These are phyloP conservation scores for Selenicereus undatus DNA, from an alignment of 148 eudicot species.

Conservation along the genomic window DNA sequence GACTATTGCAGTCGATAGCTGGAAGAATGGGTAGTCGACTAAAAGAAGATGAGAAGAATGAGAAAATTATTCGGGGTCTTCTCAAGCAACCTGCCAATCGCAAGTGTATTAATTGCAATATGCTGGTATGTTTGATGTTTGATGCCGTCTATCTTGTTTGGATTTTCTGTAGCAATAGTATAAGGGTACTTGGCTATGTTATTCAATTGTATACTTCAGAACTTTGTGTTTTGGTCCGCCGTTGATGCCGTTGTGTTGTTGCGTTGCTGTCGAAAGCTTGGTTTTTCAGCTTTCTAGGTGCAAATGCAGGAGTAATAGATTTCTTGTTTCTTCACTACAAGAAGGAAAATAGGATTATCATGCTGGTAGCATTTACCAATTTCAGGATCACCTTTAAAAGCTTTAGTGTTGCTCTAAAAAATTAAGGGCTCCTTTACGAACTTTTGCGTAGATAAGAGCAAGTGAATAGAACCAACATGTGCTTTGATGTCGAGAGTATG, in stretches of 20 bases:
- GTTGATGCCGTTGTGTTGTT: not conserved
- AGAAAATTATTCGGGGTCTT: slow-evolving; percentile 66
- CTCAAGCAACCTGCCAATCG: slow-evolving; percentile 71
- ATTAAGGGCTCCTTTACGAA: too few relatives aligned
- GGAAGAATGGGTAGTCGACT: slow-evolving; percentile 55
- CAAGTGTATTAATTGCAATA: slow-evolving; percentile 74
- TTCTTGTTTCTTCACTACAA: not conserved
- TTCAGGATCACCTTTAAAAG: too few relatives aligned
- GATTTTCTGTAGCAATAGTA: not conserved
- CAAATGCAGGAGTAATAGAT: not conserved
- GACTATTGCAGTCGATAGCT: slow-evolving; percentile 28
- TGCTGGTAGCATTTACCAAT: too few relatives aligned
- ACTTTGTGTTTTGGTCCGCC: not conserved
- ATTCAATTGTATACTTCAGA: not conserved
- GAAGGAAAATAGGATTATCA: too few relatives aligned
- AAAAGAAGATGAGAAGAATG: slow-evolving; percentile 79
- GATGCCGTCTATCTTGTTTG: not conserved
- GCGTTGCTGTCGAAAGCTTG: not conserved
- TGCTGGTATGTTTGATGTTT: slow-evolving; percentile 40
- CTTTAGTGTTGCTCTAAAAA: too few relatives aligned
- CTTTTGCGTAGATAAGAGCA: too few relatives aligned
- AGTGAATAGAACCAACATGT: too few relatives aligned
- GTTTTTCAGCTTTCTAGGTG: not conserved
- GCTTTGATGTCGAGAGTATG: too few relatives aligned
- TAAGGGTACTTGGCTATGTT: not conserved